These are phyloP conservation scores for Ulmus americana DNA, from an alignment of 331 rosid species.

Conservation along the genomic window DNA sequence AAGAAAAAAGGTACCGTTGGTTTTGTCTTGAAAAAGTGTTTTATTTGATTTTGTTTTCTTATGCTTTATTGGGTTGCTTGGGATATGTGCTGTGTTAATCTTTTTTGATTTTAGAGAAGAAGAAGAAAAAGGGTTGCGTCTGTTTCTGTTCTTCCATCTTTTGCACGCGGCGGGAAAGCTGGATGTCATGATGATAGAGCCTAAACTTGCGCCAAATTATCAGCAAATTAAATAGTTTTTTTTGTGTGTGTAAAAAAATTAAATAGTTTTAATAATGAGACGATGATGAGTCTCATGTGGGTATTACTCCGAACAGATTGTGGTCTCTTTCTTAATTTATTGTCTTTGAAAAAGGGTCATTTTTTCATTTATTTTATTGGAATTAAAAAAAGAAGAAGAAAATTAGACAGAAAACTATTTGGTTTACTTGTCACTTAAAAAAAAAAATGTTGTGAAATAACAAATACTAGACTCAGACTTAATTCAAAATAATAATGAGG, in stretches of 20 bases:
- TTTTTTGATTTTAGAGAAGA: background rate
- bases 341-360: background rate
- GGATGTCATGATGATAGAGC: conserved; percentile 16
- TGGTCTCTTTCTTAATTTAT: background rate
- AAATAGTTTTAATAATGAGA: too few relatives aligned
- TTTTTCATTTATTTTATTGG: background rate
- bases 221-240: conserved; percentile 1
- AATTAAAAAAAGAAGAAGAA: too few relatives aligned
- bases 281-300: too few relatives aligned
- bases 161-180: conserved; percentile 30
- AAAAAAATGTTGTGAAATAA: background rate
- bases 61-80: background rate
- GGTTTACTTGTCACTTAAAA: background rate
- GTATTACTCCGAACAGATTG: background rate
- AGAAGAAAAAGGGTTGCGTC: conserved; percentile 1
- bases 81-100: background rate
- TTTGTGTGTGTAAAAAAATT: background rate
- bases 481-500: too few relatives aligned
- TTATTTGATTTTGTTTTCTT: background rate
- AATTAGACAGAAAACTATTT: background rate
- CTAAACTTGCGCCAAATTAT: conserved; percentile 34
- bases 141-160: background rate
- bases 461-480: background rate
- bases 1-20: conserved; percentile 1
- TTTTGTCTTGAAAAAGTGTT: background rate